These are phyloP conservation scores for Pseudoperonospora humuli DNA, from an alignment of 352 stramenopile genomes.

Conservation along the genomic window DNA sequence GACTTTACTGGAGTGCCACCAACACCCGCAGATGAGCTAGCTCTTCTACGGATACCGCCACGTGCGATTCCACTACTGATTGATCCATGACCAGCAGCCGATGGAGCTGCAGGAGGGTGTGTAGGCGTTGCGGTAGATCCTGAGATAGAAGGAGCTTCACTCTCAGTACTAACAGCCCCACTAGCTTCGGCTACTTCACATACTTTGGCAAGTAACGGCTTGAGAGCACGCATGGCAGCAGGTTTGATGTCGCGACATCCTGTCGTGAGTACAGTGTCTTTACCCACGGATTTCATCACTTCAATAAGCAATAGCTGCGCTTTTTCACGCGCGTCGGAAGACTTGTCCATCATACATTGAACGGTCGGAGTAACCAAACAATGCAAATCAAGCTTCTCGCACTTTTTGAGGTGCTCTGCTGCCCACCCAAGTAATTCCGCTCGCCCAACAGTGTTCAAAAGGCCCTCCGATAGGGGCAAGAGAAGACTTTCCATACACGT, in stretches of 20 bases:
- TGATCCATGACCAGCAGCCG: constrained; percentile 4
- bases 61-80: constrained; percentile 8
- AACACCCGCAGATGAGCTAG: constrained; percentile 16
- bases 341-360: constrained; percentile 80
- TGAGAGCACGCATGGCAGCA: constrained; percentile 77
- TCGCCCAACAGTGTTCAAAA: constrained; percentile 72
- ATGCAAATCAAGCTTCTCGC: constrained; percentile 59
- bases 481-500: constrained; percentile 70
- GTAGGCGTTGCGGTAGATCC: constrained; percentile 2
- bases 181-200: constrained; percentile 34
- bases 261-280: constrained; percentile 55
- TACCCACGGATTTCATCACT: constrained; percentile 78
- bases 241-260: constrained; percentile 80
- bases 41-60: constrained; percentile 14
- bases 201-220: constrained; percentile 81
- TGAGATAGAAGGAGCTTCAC: constrained; percentile 1
- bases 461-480: constrained; percentile 51
- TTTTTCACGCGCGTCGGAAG: constrained; percentile 74
- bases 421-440: constrained; percentile 73
- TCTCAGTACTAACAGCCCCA: not conserved
- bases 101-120: constrained; percentile 6
- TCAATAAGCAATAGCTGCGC: constrained; percentile 65
- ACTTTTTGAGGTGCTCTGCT: constrained; percentile 53
- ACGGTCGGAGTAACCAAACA: constrained; percentile 63
- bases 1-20: constrained; percentile 28